Conservation (phyloP, 2,329 filamentous ascomycete species). For the Diplodia scrobiculata region DNA sequence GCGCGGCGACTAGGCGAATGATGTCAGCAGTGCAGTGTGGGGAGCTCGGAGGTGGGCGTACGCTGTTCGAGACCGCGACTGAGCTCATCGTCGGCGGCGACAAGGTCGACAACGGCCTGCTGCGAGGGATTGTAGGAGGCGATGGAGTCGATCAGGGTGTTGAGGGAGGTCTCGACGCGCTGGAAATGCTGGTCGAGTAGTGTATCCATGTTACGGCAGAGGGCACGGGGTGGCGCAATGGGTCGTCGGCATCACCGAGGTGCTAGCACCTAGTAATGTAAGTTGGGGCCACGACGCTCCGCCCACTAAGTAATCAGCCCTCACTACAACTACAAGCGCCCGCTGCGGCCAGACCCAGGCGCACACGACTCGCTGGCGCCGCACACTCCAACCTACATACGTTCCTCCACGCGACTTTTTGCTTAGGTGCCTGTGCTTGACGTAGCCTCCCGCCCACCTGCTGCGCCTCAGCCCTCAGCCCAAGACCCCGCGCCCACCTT, state of each 20-base stretch:
- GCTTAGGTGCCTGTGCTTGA: constrained; percentile 23
- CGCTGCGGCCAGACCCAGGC: constrained; percentile 12
- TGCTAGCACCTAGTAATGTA: too few species aligned
- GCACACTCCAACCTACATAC: background rate
- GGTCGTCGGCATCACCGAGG: constrained; percentile 13
- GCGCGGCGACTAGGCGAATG: constrained; percentile 62
- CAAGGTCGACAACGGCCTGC: constrained; percentile 67
- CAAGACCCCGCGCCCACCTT: constrained; percentile 29
- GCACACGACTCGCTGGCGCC: constrained; percentile 13
- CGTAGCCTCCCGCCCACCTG: constrained; percentile 27
- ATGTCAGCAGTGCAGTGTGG: constrained; percentile 20
- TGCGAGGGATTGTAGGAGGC: constrained; percentile 78
- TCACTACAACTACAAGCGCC: constrained; percentile 13
- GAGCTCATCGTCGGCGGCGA: constrained; percentile 69
- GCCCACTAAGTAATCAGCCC: constrained; percentile 8
- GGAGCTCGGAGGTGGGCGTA: constrained; percentile 42
- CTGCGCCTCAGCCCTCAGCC: constrained; percentile 32
- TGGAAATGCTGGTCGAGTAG: constrained; percentile 50
- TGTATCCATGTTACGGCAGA: constrained; percentile 44
- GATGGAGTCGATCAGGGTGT: constrained; percentile 74
- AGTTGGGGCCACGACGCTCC: background rate
- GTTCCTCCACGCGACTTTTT: constrained; percentile 26
- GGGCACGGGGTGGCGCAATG: background rate
- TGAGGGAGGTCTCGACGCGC: constrained; percentile 56
- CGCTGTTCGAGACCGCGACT: constrained; percentile 66